phyloP scores from a whole-genome alignment of 306 rosid species.

The Inga laurina region DNA sequence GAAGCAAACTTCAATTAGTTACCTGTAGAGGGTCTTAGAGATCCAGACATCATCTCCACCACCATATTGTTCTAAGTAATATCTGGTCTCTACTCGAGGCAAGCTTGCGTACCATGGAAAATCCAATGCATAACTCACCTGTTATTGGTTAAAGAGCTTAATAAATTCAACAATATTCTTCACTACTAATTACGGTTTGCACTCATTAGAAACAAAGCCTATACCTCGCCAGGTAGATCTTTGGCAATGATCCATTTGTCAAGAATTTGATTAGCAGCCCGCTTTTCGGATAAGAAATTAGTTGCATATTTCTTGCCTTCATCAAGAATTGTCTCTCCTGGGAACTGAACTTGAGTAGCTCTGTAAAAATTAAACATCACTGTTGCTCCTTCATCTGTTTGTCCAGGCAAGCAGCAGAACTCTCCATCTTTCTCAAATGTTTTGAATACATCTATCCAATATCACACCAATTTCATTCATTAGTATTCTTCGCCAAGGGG shows the following conservation, averaged over 20 bases:
- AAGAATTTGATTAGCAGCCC: constrained; percentile 46
- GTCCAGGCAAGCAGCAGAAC: constrained; percentile 61
- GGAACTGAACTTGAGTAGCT: constrained; percentile 57
- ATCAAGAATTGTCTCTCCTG: constrained; percentile 54
- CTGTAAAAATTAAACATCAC: constrained; percentile 60
- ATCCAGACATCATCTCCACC: constrained; percentile 67
- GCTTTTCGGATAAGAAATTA: constrained; percentile 48
- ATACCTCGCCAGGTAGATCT: constrained; percentile 70
- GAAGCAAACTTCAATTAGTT: background rate
- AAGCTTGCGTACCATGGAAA: constrained; percentile 62
- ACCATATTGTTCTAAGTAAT: constrained; percentile 60
- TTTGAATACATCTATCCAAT: constrained; percentile 50
- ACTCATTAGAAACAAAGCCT: background rate
- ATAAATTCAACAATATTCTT: background rate
- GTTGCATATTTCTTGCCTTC: constrained; percentile 50
- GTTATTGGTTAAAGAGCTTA: background rate
- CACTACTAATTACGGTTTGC: background rate
- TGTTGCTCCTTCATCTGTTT: constrained; percentile 59
- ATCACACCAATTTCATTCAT: background rate
- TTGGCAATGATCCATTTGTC: constrained; percentile 73
- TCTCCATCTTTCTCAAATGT: constrained; percentile 53
- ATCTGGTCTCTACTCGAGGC: constrained; percentile 65
- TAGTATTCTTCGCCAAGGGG: background rate
- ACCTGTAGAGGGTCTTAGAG: constrained; percentile 70
- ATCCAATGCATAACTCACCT: constrained; percentile 61